Percentiles rank a stretch among this genome's conserved stretches.
Conservation (phyloP, 2,329 filamentous ascomycete species). For the Leptoxyphium fumago region DNA sequence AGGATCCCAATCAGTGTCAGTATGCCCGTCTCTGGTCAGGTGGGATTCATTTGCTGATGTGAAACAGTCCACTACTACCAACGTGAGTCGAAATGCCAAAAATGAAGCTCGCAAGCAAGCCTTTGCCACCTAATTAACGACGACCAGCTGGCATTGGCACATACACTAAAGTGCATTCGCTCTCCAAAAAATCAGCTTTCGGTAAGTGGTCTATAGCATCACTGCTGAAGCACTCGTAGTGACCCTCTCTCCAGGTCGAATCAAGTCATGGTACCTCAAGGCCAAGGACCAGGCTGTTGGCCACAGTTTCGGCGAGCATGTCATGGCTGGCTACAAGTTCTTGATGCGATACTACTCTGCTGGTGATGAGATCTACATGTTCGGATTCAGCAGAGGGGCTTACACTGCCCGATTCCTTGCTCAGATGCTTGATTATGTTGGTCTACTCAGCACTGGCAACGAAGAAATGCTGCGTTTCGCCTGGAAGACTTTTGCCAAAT, state of each 20-base stretch:
- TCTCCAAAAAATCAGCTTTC: constrained; percentile 42
- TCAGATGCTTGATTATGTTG: constrained; percentile 74
- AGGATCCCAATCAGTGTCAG: constrained; percentile 41
- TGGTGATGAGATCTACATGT: constrained; percentile 21
- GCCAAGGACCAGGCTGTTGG: constrained; percentile 69
- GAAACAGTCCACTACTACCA: constrained; percentile 44
- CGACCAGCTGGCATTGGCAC: constrained; percentile 49
- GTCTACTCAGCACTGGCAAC: constrained; percentile 65
- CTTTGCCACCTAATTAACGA: not conserved
- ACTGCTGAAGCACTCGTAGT: not conserved
- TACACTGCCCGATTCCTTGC: constrained; percentile 37
- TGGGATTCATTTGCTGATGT: no score
- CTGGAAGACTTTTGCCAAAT: constrained; percentile 67
- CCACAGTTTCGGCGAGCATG: constrained; percentile 67
- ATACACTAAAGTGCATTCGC: constrained; percentile 47
- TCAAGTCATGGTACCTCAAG: constrained; percentile 54
- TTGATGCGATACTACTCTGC: constrained; percentile 19
- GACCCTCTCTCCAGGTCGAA: constrained; percentile 22
- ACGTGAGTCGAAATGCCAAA: constrained; percentile 11
- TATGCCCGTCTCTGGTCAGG: constrained; percentile 9
- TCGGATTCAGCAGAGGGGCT: constrained; percentile 21
- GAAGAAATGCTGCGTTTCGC: constrained; percentile 75
- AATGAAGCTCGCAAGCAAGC: not conserved
- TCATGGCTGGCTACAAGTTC: constrained; percentile 62
- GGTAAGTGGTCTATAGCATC: constrained; percentile 9